Base-by-base conservation (phyloP, 2,329 filamentous ascomycete species). In the Exserohilum rostratum region DNA sequence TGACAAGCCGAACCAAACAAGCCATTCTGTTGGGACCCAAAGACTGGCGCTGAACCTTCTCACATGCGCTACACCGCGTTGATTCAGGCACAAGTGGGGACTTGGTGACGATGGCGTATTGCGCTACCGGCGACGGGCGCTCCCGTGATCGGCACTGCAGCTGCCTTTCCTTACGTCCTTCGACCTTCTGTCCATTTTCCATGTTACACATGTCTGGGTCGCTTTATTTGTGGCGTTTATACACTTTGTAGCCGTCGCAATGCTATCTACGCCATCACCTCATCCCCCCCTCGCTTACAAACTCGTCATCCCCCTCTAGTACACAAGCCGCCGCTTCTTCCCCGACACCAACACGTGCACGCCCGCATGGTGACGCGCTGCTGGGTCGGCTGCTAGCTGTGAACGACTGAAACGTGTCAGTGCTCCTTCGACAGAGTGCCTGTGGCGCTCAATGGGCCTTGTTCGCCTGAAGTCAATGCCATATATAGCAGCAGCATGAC, bases 61-160 rank as follows among this genome's bases (percentile, higher is more conserved):
- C 12, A 22, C 46, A 18, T 25, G 11, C 45, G 31, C 44, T 13
- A 38, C 18, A 38, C 37, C 33, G 25, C 34, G 9, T 38, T 33
- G 50, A 37, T 38, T 44, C 38, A 50, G 35, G 25, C 47, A 31
- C n/a, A 25, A 34, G 50, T 40, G 34, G 22, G 37, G 37, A 15
- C 22, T 33, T 27, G 25, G 15, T 44, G 38, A 31, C 38, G 18
- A 52, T 52, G 44, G 43, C 53, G 43, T 52, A 37, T 35, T 35
- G n/a, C 50, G 50, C 50, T 53, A 53, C 50, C 17, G 55, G 46
- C 50, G 50, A 52, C 58, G 56, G 56, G 56, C 53, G 51, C 51
- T 60, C 58, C 61, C 61, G 56, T 57, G 58, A 63, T 63, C 58
- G 57, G 40, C 60, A 44, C 31, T 51, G 27, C 49, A 55, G 40